Evolutionary conservation across 2,329 filamentous ascomycete genomes (phyloP), one percentile per base, ranked within the genome.

Genomic region (Cryphonectria naterciae): DNA sequence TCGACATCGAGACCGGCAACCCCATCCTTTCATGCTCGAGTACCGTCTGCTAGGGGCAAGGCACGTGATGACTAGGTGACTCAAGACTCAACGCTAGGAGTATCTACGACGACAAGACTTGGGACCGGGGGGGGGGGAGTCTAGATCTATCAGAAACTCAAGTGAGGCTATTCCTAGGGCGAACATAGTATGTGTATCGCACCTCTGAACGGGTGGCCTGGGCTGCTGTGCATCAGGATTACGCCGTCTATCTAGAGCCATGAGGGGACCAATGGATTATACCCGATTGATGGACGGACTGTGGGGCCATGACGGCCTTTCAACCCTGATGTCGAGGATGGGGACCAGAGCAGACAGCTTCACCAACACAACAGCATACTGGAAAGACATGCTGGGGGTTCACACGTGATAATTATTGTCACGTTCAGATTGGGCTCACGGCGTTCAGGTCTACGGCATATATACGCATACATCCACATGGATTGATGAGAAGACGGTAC

Each of bases 1-100:
- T 83, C 84, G 2, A 82, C 83, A 5, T 86, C 84, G 35, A 78
- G 85, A n/a, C 85, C 85, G 0, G 79, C 78, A 28, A 86, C 83
- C 46, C 85, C 85, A 74, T 75, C 85, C 25, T 73, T 74, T 37
- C 78, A 74, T 75, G 80, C 64, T 73, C 79, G 76, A 52, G 74
- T 72, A 1, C 79, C 79, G 4, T 84, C 83, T 61, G 77, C 80
- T 32, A 79, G 79, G 70, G 79, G 80, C 70, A 78, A 83, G 72
- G 78, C 77, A 70, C 77, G 78, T 35, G 81, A 83, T 25, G 80
- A 83, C 35, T 84, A 75, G 37, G 28, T 64, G 22, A 28, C 32
- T 25, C 61, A 22, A 41, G 22, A 28, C 19, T 25, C 61, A 22
- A 25, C 60, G 60, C 32, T 19, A 25, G 35, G 17, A 35, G n/a